phyloP scores from a whole-genome alignment of 2,329 filamentous ascomycete species.

The Cadophora luteo-olivacea region DNA sequence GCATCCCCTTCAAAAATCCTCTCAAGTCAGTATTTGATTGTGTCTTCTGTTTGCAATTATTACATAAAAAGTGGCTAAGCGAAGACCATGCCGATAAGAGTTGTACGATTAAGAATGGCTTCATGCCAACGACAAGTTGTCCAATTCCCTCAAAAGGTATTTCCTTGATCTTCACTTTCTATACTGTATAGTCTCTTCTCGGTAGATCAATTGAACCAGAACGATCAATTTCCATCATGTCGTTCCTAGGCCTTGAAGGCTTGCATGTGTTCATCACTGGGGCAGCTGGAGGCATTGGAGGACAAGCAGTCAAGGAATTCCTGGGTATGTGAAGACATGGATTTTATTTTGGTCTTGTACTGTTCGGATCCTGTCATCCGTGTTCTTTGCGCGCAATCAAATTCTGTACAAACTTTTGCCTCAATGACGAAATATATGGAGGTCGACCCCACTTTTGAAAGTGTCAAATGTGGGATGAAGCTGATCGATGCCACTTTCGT shows the following conservation, averaged over 20 bases:
- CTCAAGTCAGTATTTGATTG: neutral
- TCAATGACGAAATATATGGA: constrained; percentile 13
- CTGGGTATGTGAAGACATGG: constrained; percentile 49
- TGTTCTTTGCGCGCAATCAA: neutral
- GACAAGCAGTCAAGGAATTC: constrained; percentile 57
- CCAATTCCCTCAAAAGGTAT: neutral
- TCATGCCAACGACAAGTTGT: neutral
- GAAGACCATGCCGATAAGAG: constrained; percentile 13
- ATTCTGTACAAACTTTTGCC: neutral
- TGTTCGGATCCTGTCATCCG: neutral
- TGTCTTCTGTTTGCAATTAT: neutral
- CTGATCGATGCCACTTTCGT: neutral
- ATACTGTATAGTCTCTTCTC: no score
- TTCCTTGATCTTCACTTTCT: no score
- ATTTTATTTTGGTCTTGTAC: neutral
- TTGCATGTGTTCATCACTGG: constrained; percentile 60
- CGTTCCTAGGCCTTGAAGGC: constrained; percentile 35
- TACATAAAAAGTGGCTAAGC: constrained; percentile 1
- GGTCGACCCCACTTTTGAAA: constrained; percentile 15
- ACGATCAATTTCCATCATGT: constrained; percentile 22
- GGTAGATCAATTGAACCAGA: no score
- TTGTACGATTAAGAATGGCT: neutral
- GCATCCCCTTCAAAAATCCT: neutral
- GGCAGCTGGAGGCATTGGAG: constrained; percentile 58
- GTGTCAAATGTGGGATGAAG: constrained; percentile 3